Base-by-base conservation (phyloP, 805 yeast species). In the Lipomyces oligophaga region DNA sequence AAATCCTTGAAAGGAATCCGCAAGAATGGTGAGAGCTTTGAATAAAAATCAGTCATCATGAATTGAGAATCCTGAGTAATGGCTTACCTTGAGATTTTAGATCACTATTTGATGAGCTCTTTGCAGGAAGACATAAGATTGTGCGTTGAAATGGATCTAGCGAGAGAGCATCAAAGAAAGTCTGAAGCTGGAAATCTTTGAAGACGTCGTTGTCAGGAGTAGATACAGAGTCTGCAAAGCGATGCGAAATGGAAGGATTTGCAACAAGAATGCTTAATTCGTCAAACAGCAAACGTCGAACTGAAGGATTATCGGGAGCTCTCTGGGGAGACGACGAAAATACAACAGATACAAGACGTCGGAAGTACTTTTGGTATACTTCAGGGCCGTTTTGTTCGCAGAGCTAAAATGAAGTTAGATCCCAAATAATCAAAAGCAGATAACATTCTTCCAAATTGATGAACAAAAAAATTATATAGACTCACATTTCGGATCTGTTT, bases 401-500 rank as follows among this genome's bases (percentile, higher is more conserved):
- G 24, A 81, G 71, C 49, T 53, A 30, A 11, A 15, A 18, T 30
- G n/a, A 3, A 30, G 42, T 37, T 27, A 40, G 36, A 19, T 31
- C 10, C 11, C 28, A 16, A 35, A 7, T 11, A 21, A 15, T 25
- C 20, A 25, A 22, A 20, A 15, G 27, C 3, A 3, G 19, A 10
- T 26, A 24, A n/a, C 13, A 22, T 13, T 20, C 24, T 18, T 11
- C n/a, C 22, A 41, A 47, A 27, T 10, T 32, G 39, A 24, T 16
- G 11, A 26, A 16, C 31, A 15, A 6, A 24, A n/a, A 22, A 36
- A 2, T 21, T 27, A 18, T 6, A 13, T 10, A 4, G 27, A 38
- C 59, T 8, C 45, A 58, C 61, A 54, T 67, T 68, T 45, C 71
- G 68, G 59, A 80, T 77, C 59, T 80, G 77, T 32, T 60, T 57